Base-by-base conservation (phyloP, 2,329 filamentous ascomycete species). In the Colletotrichum endophyticum region DNA sequence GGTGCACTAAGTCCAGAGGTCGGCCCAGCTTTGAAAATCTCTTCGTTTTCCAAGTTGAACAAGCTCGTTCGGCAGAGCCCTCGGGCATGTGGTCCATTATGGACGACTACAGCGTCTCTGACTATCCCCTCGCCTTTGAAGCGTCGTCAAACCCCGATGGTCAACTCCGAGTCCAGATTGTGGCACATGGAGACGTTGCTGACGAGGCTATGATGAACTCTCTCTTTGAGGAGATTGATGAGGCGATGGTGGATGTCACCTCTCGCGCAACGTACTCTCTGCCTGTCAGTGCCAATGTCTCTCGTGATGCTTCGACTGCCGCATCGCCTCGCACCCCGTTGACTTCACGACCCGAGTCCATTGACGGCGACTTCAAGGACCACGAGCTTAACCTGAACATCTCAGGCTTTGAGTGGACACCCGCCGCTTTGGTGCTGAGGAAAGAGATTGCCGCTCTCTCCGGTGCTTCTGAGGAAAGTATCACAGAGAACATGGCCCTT, bases 101-200 rank as follows among this genome's bases (percentile, higher is more conserved):
- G 3, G 87, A 91, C 25, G 88, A 88, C 2, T 82, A 86, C 6
- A 84, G 84, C 5, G 83, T 87, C 15, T 88, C 92, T 0, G 94
- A 96, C 79, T 97, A 96, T 80, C 93, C 95, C 0, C 84, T 98
- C 7, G 94, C 96, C 2, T 89, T 98, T 57, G 96, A 98, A 79
- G 91, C 93, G 4, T 91, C 92, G 8, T 87, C 94, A 16, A 85
- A 83, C 8, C 67, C 80, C 1, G 84, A 89, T 25, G 86, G 87
- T 1, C 82, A 80, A 0, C 82, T 97, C 2, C 86, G 83, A 0
- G 79, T 95, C 3, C 91, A 90, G 0, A 82, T 96, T 22, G 92
- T 93, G 6, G 88, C 92, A 1, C 91, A 93, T 79, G 84, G 81
- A 0, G 80, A 83, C 1, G 76, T 86, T 11, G 84, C 85, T 0